Conservation (phyloP, 2,329 filamentous ascomycete species). For the Cercospora nicotianae region DNA sequence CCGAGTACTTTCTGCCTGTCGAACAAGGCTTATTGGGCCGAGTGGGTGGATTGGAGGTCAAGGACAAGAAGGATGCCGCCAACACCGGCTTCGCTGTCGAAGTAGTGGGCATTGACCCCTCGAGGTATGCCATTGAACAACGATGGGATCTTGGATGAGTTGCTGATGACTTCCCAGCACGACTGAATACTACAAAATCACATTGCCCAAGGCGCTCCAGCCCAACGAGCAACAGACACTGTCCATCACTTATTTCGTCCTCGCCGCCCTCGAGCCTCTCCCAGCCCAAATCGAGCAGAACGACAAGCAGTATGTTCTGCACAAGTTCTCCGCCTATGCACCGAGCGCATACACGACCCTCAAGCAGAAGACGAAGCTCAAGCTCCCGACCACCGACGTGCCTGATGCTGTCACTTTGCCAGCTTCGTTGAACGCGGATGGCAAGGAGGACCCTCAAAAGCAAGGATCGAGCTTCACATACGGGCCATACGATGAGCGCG, state of each 20-base stretch:
- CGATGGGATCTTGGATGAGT: background rate
- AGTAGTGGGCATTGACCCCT: constrained; percentile 58
- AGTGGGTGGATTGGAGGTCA: constrained; percentile 84
- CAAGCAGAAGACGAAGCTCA: constrained; percentile 97
- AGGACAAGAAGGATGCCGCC: constrained; percentile 79
- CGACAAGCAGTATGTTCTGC: constrained; percentile 81
- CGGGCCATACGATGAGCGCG: constrained; percentile 79
- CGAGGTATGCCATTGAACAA: constrained; percentile 47
- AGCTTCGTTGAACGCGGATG: constrained; percentile 56
- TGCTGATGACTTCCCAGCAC: constrained; percentile 33
- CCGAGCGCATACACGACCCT: constrained; percentile 79
- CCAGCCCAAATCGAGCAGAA: constrained; percentile 80
- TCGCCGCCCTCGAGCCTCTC: constrained; percentile 76
- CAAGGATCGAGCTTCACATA: constrained; percentile 86
- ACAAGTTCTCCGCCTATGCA: constrained; percentile 81
- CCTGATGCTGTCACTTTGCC: constrained; percentile 73
- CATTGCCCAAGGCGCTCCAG: constrained; percentile 71
- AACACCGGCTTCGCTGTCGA: constrained; percentile 67
- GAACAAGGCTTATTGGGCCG: constrained; percentile 71
- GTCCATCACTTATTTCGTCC: constrained; percentile 78
- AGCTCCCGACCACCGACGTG: constrained; percentile 74
- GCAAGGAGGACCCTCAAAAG: constrained; percentile 71
- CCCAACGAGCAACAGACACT: constrained; percentile 79
- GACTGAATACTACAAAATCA: constrained; percentile 77
- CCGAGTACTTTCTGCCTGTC: constrained; percentile 90